Evolutionary conservation across 2,329 filamentous ascomycete species (phyloP), one percentile per base, ranked within the genome.

Genomic region (Furcasterigmium furcatum): DNA sequence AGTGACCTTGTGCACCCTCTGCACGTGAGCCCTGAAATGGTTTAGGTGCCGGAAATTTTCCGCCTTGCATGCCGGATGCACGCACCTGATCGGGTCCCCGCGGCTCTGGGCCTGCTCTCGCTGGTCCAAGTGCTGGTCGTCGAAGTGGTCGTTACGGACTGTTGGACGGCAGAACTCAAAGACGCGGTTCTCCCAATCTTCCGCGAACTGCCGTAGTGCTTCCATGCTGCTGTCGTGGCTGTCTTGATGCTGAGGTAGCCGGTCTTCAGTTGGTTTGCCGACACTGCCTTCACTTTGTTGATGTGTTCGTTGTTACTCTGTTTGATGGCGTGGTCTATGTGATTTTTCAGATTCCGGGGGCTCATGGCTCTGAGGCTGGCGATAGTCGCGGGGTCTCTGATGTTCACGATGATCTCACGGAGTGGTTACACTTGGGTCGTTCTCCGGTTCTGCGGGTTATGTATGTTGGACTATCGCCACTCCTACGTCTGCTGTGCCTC

Each of bases 371-470:
- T 41, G 30, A 52, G 47, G 41, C 19, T 50, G 25, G 48, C 42
- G 35, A 51, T 51, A 22, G 51, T 55, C 16, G 38, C 35, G 19
- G 41, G 41, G 41, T 47, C 45, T 45, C 29, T 52, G 29, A 51
- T 52, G 22, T 55, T 53, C 34, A 49, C 43, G 14, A 53, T 50
- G 35, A 52, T 52, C 44, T 52, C 51, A 53, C 49, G 47, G 13
- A 30, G 18, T 7, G 41, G 29, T 20, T 43, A 22, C 14, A 25
- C 29, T 13, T 43, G 29, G 7, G 41, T 35, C 29, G 41, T 43
- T 43, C 20, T 43, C n/a, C 36, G 20, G 41, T 43, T 43, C 41
- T 36, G 41, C 19, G 29, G 41, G 32, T 20, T 43, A 34, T 43
- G 8, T 10, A n/a, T n/a, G n/a, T n/a, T n/a, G n/a, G n/a, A n/a